A percentile compares a stretch with the other conserved stretches of the same genome.
phyloP scores from a whole-genome alignment of 2,329 filamentous ascomycete species.

The Geoglossum cookeanum region DNA sequence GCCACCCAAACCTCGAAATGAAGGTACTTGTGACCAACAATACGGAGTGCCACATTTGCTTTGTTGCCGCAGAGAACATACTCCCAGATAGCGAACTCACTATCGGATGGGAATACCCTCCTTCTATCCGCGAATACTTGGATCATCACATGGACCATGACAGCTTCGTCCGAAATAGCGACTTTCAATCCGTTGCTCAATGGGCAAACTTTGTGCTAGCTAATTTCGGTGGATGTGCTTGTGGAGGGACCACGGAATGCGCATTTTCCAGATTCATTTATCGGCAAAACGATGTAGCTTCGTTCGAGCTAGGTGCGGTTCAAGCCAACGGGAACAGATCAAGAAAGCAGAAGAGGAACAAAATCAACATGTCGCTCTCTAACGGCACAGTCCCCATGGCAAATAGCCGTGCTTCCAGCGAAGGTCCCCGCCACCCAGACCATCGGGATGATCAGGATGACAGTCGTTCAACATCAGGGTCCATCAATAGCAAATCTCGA shows the following conservation, averaged over 20 bases:
- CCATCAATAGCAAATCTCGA: conserved; percentile 42
- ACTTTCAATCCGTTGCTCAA: conserved; percentile 26
- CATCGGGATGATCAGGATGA: conserved; percentile 35
- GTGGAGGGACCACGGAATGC: conserved; percentile 39
- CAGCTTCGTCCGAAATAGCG: conserved; percentile 8
- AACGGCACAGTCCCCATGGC: not conserved
- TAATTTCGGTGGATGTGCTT: conserved; percentile 65
- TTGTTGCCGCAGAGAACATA: conserved; percentile 69
- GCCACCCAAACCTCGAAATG: conserved; percentile 70
- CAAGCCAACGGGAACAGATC: not conserved
- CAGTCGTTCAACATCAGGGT: conserved; percentile 28
- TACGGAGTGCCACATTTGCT: conserved; percentile 79
- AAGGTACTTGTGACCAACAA: conserved; percentile 67
- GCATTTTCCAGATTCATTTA: conserved; percentile 44
- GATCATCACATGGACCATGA: not conserved
- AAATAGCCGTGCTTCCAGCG: conserved; percentile 37
- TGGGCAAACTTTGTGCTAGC: conserved; percentile 54
- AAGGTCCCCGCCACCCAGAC: conserved; percentile 25
- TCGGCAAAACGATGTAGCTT: not conserved
- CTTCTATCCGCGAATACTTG: conserved; percentile 10
- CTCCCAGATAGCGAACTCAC: conserved; percentile 50
- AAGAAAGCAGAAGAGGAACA: not conserved
- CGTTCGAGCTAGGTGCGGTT: not conserved
- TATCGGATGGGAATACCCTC: conserved; percentile 36
- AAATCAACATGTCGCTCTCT: not conserved